Base-by-base conservation (phyloP, 106 monocot species). In the Narthecium ossifragum region DNA sequence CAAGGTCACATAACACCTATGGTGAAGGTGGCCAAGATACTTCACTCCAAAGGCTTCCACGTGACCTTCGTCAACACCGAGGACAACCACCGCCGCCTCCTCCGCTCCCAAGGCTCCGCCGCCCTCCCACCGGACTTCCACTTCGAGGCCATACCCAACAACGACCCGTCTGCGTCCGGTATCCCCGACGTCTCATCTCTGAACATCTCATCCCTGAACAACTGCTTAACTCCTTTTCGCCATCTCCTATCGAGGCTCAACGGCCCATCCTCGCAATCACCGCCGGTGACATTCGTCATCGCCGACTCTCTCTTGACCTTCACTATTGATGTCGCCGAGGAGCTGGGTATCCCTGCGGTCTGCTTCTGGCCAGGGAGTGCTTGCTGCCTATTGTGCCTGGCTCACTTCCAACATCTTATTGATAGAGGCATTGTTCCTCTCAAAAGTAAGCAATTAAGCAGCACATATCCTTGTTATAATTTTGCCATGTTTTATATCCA, bases 201-300 rank as follows among this genome's bases (percentile, higher is more conserved):
- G 24, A 23, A 24, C 36, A 45, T 38, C 4, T 65, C 64, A 5
- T 25, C 23, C 52, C 6, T 18, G 21, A 53, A 37, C 18, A 53
- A 34, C 33, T 65, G 26, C 36, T 25, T 39, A 1, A n/a, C 13
- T 36, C 64, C 51, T 13, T 65, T 65, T 14, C 22, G 50, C 2
- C 20, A 53, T 6, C 51, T 65, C 12, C 1, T 65, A 2, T 9
- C 20, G 8, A 52, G 36, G 52, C 51, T 65, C 12, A 63, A 48
- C 32, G 41, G 51, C 17, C 40, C 0, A n/a, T 51, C 48, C 10
- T 51, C 63, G 3, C 31, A 4, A 15, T 18, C 29, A 8, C 63
- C 63, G 13, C 63, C 63, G 2, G 63, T 63, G 31, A 50, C 63
- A 6, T 50, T 31, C n/a, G 31, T 63, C 8, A 24, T 63, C 15